Conservation (phyloP, 495 filamentous ascomycete genomes). For the Aspergillus affinis region DNA sequence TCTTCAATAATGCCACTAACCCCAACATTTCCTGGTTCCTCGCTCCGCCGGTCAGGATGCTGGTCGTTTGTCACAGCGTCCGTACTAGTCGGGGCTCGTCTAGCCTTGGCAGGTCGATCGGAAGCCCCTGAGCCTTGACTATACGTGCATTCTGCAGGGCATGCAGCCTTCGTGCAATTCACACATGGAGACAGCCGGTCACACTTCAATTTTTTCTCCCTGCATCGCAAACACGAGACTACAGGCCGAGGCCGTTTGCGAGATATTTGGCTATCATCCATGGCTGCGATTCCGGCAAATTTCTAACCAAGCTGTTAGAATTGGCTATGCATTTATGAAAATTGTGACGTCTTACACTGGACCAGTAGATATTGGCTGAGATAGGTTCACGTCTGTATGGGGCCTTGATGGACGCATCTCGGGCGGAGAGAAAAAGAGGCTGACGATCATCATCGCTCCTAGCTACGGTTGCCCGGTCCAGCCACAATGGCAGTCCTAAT, state of each 20-base stretch:
- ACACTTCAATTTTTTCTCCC: constrained; percentile 35
- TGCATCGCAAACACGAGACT: constrained; percentile 32
- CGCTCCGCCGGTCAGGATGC: background rate
- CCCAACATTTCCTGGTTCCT: background rate
- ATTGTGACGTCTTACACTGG: too few relatives aligned
- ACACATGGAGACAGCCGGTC: constrained; percentile 28
- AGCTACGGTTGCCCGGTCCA: too few relatives aligned
- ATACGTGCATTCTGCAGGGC: constrained; percentile 21
- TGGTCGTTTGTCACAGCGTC: background rate
- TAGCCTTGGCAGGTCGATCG: constrained; percentile 14
- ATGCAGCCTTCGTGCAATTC: constrained; percentile 29
- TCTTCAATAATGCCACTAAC: constrained; percentile 27
- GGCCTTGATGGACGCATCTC: too few relatives aligned
- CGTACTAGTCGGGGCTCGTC: constrained; percentile 12
- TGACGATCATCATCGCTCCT: too few relatives aligned
- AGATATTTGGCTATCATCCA: constrained; percentile 9
- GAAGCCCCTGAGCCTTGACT: constrained; percentile 11
- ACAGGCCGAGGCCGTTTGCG: constrained; percentile 31
- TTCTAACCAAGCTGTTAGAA: too few relatives aligned
- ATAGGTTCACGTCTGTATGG: too few relatives aligned
- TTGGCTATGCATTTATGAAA: too few relatives aligned
- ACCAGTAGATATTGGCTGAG: too few relatives aligned
- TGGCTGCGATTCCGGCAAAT: background rate
- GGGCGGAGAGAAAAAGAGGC: too few relatives aligned
- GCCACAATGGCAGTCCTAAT: too few relatives aligned